These are phyloP conservation scores for Ganoderma sp. DNA, from an alignment of 1,284 basidiomycete species.

Conservation along the genomic window DNA sequence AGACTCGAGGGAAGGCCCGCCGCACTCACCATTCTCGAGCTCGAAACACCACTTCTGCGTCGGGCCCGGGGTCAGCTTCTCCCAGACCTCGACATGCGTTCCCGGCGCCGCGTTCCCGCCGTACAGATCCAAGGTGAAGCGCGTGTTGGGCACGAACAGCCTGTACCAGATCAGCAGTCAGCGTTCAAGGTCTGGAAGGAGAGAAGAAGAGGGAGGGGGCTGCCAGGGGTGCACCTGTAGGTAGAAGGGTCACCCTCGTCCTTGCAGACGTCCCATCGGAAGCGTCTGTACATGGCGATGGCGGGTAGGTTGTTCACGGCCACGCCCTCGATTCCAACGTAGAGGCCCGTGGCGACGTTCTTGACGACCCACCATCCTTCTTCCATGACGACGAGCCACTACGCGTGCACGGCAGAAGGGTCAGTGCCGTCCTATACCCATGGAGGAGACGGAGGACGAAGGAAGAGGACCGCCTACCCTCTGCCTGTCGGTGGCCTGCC, in stretches of 20 bases:
- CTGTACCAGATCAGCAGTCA: not conserved
- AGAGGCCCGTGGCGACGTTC: not conserved
- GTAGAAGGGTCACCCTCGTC: slow-evolving; percentile 26
- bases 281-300: slow-evolving; percentile 39
- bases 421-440: not conserved
- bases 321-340: not conserved
- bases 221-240: slow-evolving; percentile 24
- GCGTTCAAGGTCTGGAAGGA: too few species aligned
- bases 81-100: slow-evolving; percentile 36
- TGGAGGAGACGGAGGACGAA: not conserved
- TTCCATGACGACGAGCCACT: not conserved
- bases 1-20: not conserved
- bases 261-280: slow-evolving; percentile 35
- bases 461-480: slow-evolving; percentile 50
- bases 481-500: slow-evolving; percentile 55
- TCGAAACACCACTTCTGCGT: slow-evolving; percentile 40
- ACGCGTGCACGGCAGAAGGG: not conserved
- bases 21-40: slow-evolving; percentile 24
- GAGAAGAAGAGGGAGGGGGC: too few species aligned
- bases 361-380: not conserved
- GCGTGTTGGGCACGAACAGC: slow-evolving; percentile 15
- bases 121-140: slow-evolving; percentile 33
- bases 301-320: slow-evolving; percentile 36
- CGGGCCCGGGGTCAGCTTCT: slow-evolving; percentile 32
- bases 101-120: slow-evolving; percentile 38